Percentiles rank a stretch among this genome's conserved stretches.
Conservation (phyloP, 306 rosid species). For the Mucuna pruriens region DNA sequence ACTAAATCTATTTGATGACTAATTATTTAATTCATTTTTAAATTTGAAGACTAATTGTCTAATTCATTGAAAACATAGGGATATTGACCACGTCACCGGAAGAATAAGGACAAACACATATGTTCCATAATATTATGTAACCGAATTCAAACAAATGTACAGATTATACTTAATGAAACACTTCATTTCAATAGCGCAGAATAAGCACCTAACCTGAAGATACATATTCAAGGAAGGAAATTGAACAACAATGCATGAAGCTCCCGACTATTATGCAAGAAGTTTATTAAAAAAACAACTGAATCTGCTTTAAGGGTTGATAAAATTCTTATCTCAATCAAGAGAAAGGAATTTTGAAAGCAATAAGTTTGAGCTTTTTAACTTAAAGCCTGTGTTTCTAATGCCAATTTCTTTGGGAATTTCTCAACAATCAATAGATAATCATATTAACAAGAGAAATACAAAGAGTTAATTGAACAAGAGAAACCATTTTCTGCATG, state of each 20-base stretch:
- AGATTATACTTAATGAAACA: neutral
- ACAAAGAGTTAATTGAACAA: neutral
- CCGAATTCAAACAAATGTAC: too few relatives aligned
- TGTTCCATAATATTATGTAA: too few relatives aligned
- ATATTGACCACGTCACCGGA: too few relatives aligned
- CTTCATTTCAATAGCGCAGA: neutral
- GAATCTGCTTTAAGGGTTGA: neutral
- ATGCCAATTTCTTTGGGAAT: neutral
- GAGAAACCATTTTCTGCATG: neutral
- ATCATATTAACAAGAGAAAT: neutral
- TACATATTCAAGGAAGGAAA: constrained; percentile 12
- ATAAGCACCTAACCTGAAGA: neutral
- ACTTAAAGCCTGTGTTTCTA: neutral
- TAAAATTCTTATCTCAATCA: constrained; percentile 22
- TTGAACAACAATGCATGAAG: neutral
- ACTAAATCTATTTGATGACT: too few relatives aligned
- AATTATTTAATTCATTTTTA: too few relatives aligned
- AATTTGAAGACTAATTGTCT: too few relatives aligned
- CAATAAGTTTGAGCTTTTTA: constrained; percentile 28
- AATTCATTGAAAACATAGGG: too few relatives aligned
- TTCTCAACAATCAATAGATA: neutral
- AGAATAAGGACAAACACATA: too few relatives aligned
- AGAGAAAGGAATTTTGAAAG: constrained; percentile 28
- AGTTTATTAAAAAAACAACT: neutral
- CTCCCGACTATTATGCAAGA: neutral